phyloP scores from a whole-genome alignment of 768 basidiomycete species.

The Lyophyllum atratum region DNA sequence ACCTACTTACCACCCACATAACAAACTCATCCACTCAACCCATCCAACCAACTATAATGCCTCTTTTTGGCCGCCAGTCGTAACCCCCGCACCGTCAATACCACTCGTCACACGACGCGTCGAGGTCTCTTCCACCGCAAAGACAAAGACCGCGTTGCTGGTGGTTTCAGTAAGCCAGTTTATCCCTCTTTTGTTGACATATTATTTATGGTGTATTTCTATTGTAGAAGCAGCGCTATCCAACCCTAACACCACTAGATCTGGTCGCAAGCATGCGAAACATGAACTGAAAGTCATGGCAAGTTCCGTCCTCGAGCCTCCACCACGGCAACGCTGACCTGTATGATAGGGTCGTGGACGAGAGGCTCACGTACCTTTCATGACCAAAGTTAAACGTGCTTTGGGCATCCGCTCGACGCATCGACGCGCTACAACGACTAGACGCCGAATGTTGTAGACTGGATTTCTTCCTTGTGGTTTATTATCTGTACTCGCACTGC shows the following conservation, averaged over 20 bases:
- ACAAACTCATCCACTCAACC: not conserved
- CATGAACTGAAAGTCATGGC: slow-evolving; percentile 48
- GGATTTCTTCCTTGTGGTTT: too few species aligned
- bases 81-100: not conserved
- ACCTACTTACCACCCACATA: not conserved
- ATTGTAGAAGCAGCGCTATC: slow-evolving; percentile 44
- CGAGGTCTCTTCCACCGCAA: slow-evolving; percentile 33
- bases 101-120: not conserved
- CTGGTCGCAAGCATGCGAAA: slow-evolving; percentile 48
- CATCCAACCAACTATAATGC: slow-evolving; percentile 10
- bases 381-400: slow-evolving; percentile 52
- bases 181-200: not conserved
- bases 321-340: not conserved
- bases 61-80: slow-evolving; percentile 22
- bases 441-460: not conserved
- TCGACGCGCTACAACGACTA: not conserved
- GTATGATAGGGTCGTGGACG: slow-evolving; percentile 39
- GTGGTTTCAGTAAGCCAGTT: slow-evolving; percentile 44
- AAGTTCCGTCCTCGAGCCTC: slow-evolving; percentile 16
- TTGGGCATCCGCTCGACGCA: slow-evolving; percentile 50
- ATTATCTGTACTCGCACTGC: too few species aligned
- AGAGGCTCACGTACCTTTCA: slow-evolving; percentile 47
- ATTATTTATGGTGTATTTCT: not conserved
- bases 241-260: slow-evolving; percentile 51
- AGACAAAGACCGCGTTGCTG: slow-evolving; percentile 48